These are phyloP conservation scores for Tuber brumale DNA, from an alignment of 495 filamentous ascomycete species.

Conservation along the genomic window DNA sequence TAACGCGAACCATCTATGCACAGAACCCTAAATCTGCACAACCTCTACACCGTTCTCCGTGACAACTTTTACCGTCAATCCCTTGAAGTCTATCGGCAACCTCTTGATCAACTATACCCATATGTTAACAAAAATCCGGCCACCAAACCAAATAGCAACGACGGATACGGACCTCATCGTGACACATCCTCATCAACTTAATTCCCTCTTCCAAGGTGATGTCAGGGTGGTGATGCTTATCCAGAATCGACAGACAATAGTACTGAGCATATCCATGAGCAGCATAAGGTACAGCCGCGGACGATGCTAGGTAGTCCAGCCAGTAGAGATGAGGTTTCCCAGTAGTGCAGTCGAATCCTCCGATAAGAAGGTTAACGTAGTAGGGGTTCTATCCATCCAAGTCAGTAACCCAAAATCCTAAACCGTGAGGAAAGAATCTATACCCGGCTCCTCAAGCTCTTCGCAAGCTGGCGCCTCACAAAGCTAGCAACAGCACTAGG, in stretches of 20 bases:
- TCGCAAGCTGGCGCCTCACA: constrained; percentile 84
- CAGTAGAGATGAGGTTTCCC: constrained; percentile 86
- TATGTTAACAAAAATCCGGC: constrained; percentile 12
- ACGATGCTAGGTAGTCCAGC: constrained; percentile 90
- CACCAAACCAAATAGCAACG: constrained; percentile 3
- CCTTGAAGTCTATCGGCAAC: constrained; percentile 97
- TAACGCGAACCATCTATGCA: constrained; percentile 1
- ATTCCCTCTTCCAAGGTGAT: constrained; percentile 73
- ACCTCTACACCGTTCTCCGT: constrained; percentile 84
- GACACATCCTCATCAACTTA: constrained; percentile 86
- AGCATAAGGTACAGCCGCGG: constrained; percentile 84
- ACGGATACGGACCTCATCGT: constrained; percentile 59
- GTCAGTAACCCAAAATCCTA: constrained; percentile 10
- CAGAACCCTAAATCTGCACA: constrained; percentile 48
- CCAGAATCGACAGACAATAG: constrained; percentile 73
- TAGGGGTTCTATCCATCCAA: constrained; percentile 59
- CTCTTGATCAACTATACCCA: constrained; percentile 57
- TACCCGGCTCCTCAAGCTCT: constrained; percentile 70
- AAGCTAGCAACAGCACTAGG: constrained; percentile 84
- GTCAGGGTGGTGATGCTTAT: constrained; percentile 96
- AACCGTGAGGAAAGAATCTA: constrained; percentile 10
- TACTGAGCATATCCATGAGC: constrained; percentile 98
- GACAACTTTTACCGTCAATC: constrained; percentile 83
- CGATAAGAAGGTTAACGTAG: constrained; percentile 89
- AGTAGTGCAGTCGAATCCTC: constrained; percentile 82